Base-by-base conservation (phyloP, 106 monocot species). In the Allium sativum region DNA sequence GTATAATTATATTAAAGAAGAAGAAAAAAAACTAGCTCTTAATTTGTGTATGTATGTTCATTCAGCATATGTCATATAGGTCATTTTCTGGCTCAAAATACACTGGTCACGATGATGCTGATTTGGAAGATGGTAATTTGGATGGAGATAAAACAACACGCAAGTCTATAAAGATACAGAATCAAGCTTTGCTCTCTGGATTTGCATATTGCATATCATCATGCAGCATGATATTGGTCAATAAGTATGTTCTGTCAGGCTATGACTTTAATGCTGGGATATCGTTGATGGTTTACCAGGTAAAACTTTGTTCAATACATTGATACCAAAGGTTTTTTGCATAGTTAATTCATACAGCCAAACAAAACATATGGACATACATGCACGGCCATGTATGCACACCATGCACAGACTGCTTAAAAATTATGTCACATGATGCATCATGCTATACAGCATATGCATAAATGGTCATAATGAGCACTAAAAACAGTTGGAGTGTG, bases 181-280 rank as follows among this genome's bases (percentile, higher is more conserved):
- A 90, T 66, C 86, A 78, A 61, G 90, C 96, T 62, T 73, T 96
- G 65, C 48, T 96, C 57, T 87, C 96, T 65, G 90, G 96, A 20
- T 68, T 96, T 48, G 81, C 91, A 31, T 96, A 96, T 70, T 96
- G 96, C 72, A 43, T 96, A 61, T 91, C 91, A 54, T 96, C 96
- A 42, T 96, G 96, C 70, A 91, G 91, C 82, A 96, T 96, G 96
- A 96, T 91, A 72, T 73, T 96, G n/a, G 84, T 96, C 18, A 96
- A 96, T 67, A 96, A 96, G 50, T 82, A 71, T 75, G 87, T 96
- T 46, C 73, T 96, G 9, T 96, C 96, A 40, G 79, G 79, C 48
- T 96, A 80, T 70, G 71, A 82, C 74, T 96, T 96, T 74, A 84
- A 76, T 82, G 96, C 91, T 66, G 87, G 84, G 71, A 91, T 96